Base-by-base conservation (phyloP, 768 basidiomycete genomes). In the Suillus sp. region DNA sequence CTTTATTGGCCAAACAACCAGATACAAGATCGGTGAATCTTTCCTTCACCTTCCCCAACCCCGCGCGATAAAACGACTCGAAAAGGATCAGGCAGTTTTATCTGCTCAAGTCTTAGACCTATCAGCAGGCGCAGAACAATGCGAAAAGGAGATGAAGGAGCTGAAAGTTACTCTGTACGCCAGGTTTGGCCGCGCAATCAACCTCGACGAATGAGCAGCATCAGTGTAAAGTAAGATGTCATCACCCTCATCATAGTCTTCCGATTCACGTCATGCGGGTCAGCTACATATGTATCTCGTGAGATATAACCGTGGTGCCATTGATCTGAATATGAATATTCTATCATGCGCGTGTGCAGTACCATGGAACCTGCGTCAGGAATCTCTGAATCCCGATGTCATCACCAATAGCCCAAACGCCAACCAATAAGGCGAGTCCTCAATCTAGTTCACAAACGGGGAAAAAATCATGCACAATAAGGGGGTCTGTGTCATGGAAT, bases 141-240 rank as follows among this genome's bases (percentile, higher is more conserved):
- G 88, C 71, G 89, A 92, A 68, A 80, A 75, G 37, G 79, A 86
- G 69, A 93, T 95, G 92, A 90, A 91, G 71, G 84, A 84, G 59
- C 85, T 95, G 50, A 95, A 95, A 73, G 83, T 90, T 47, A 72
- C 80, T 0, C 72, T 95, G 61, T 97, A 97, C 71, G 92, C 92
- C 32, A 96, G 95, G 77, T 98, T 98, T 72, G 95, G 95, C 22
- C 86, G 83, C 47, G 91, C 95, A 43, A 96, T 96, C 76, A 97
- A 97, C 75, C 84, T 97, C 53, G 95, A 96, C 73, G 92, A 92
- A 71, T 91, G 25, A 57, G 27, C 25, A 20, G 25, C 25, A 57
- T 27, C 37, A 20, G 18, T 18, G 18, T 57, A 34, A 40, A 40
- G 8, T 9, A 25, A 4, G 13, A 22, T 37, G 22, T 25, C 37